These are phyloP conservation scores for Penicillium sp. DNA, from an alignment of 2,329 filamentous ascomycete species.

Conservation along the genomic window DNA sequence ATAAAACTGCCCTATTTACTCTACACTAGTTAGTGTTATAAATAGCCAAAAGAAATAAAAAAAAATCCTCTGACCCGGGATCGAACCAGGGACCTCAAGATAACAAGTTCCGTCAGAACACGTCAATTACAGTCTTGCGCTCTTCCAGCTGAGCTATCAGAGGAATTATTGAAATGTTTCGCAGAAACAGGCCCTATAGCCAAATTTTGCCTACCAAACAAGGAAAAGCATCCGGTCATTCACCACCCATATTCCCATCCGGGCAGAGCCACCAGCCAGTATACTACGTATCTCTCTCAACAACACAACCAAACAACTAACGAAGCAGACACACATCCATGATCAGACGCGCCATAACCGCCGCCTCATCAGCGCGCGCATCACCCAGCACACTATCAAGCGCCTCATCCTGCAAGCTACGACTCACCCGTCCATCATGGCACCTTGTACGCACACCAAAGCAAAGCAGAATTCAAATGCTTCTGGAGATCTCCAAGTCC, in stretches of 20 bases:
- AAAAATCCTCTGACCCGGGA: conserved; percentile 6
- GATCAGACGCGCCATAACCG: conserved; percentile 15
- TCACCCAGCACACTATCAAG: conserved; percentile 1
- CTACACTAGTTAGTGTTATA: too few relatives aligned
- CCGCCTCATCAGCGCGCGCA: conserved; percentile 14
- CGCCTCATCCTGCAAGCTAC: conserved; percentile 9
- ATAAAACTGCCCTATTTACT: too few relatives aligned
- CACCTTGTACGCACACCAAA: conserved; percentile 12
- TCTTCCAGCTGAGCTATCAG: conserved; percentile 9
- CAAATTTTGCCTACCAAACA: neutral
- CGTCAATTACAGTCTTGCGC: conserved; percentile 5
- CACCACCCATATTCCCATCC: neutral
- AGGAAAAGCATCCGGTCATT: neutral
- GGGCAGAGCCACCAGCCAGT: neutral
- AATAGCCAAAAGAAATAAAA: neutral
- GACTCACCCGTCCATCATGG: conserved; percentile 15
- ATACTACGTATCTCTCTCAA: neutral
- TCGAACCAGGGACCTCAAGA: conserved; percentile 7
- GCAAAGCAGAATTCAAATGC: neutral
- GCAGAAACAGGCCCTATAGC: too few relatives aligned
- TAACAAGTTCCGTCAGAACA: neutral
- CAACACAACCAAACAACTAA: neutral
- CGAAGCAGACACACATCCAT: neutral
- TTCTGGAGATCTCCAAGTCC: neutral
- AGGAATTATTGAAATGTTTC: neutral